Evolutionary conservation across 2,329 filamentous ascomycete genomes (phyloP), one percentile per base, ranked within the genome.

Genomic region (Chaetomium strumarium): DNA sequence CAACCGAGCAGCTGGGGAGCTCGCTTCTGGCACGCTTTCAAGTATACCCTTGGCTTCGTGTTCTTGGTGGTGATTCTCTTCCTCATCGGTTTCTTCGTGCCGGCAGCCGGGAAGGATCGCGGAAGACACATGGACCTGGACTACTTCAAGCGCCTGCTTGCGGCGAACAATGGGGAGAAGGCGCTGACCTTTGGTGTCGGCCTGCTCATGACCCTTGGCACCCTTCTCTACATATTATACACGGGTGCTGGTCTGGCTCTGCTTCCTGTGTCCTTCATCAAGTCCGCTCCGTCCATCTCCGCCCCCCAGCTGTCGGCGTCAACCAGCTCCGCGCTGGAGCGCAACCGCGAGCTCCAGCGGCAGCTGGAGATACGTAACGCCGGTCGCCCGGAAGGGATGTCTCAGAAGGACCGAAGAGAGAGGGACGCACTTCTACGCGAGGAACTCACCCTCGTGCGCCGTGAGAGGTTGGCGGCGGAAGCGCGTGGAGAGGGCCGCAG

Each of bases 71-170:
- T 91, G 44, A 81, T 92, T 42, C 74, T 99, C 13, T 95, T 99
- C 75, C 71, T 96, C 17, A 79, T 97, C 29, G 93, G 93, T 40
- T 96, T 97, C 75, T 96, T 99, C 68, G 84, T 95, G 0, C 93
- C 93, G 0, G 83, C 89, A 5, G 85, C 88, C 5, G 86, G 82
- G 55, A 77, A 84, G 57, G 77, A 78, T 55, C 76, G 76, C 37
- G 81, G 83, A 46, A 78, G 78, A 37, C 83, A 90, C 65, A 78
- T 86, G 63, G 89, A 96, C 62, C 75, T 96, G 52, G 92, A 96
- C 70, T 97, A 90, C 70, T 96, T 96, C 80, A 92, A 88, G 72
- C 81, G 82, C 50, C 75, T 97, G 11, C 74, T 97, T 43, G 76
- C 86, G 1, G 86, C 90, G 67, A 96, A 95, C 66, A 88, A 91